Conservation (phyloP, 352 stramenopile genomes). For the Pythium diclinum region DNA sequence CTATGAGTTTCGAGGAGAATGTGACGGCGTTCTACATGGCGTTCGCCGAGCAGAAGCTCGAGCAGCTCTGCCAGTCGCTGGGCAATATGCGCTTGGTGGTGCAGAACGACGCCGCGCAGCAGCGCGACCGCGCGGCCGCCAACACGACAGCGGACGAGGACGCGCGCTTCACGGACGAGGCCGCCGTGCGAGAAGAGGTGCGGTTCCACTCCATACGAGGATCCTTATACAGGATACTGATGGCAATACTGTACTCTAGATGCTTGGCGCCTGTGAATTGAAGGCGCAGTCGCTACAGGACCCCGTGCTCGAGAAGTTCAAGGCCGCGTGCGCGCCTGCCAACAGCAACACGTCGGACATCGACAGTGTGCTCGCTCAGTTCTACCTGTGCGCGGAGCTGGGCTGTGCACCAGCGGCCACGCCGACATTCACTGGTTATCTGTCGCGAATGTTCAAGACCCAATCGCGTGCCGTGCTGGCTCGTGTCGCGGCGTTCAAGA, state of each 20-base stretch:
- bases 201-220: background rate
- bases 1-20: slow-evolving; percentile 78
- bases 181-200: slow-evolving; percentile 63
- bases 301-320: slow-evolving; percentile 42
- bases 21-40: slow-evolving; percentile 82
- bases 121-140: slow-evolving; percentile 23
- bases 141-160: slow-evolving; percentile 19
- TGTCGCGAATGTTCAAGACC: slow-evolving; percentile 53
- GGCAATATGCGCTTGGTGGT: slow-evolving; percentile 50
- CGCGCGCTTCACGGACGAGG: slow-evolving; percentile 10
- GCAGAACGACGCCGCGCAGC: slow-evolving; percentile 30
- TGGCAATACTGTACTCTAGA: slow-evolving; percentile 26
- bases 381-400: slow-evolving; percentile 52
- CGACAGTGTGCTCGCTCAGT: slow-evolving; percentile 44
- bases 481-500: slow-evolving; percentile 48
- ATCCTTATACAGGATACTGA: background rate
- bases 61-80: slow-evolving; percentile 60
- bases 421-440: slow-evolving; percentile 36
- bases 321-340: slow-evolving; percentile 34
- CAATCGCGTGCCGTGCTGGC: slow-evolving; percentile 54
- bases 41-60: slow-evolving; percentile 68
- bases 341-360: slow-evolving; percentile 31
- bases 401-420: slow-evolving; percentile 32
- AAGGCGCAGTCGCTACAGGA: slow-evolving; percentile 52
- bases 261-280: slow-evolving; percentile 68